These are phyloP conservation scores for Cupressus sempervirens DNA, from an alignment of 75 land plant genomes.

Conservation along the genomic window DNA sequence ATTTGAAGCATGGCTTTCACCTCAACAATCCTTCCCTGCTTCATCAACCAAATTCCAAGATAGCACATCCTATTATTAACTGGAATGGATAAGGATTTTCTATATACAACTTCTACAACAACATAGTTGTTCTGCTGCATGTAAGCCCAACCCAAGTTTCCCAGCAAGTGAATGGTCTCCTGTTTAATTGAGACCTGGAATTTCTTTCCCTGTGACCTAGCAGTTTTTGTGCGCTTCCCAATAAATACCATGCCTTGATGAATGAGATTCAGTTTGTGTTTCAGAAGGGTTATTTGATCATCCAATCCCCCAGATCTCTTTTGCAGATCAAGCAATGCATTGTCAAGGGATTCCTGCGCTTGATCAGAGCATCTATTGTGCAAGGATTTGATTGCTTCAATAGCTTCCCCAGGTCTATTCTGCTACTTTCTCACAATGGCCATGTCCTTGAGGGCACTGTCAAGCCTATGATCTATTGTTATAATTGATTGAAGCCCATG, in stretches of 20 bases:
- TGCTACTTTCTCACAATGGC: too few relatives aligned
- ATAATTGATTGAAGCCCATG: conserved; percentile 97
- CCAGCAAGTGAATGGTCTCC: conserved; percentile 92
- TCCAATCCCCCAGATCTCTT: conserved; percentile 92
- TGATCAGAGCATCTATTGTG: too few relatives aligned
- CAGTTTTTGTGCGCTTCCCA: conserved; percentile 95
- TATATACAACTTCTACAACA: conserved; percentile 91
- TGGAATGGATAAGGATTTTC: conserved; percentile 73
- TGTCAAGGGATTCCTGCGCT: too few relatives aligned
- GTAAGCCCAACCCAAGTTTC: conserved; percentile 96
- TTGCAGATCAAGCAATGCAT: conserved; percentile 98
- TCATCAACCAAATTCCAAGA: too few relatives aligned
- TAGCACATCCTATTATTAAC: conserved; percentile 99
- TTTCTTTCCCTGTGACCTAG: conserved; percentile 98
- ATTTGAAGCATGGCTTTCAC: too few relatives aligned
- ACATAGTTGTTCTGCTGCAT: conserved; percentile 90
- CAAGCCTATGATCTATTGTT: conserved; percentile 92
- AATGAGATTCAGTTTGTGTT: conserved; percentile 79
- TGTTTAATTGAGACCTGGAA: conserved; percentile 97
- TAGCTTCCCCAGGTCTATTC: too few relatives aligned
- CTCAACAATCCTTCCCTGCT: too few relatives aligned
- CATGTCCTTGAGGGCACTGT: too few relatives aligned
- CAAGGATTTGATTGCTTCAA: too few relatives aligned
- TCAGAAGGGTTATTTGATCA: conserved; percentile 84
- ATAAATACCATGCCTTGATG: conserved; percentile 96